These are phyloP conservation scores for fission yeast (Schizosaccharomyces pombe) DNA, from an alignment of 805 yeast genomes.

Conservation along the genomic window ASM294v3 CU329670.1:5307001-5307500, in stretches of 20 bases:
- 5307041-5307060: no score
- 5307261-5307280: constrained; percentile 11
- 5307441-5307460: constrained; percentile 18
- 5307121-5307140: background rate
- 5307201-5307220: background rate
- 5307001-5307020: no score
- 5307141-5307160: background rate
- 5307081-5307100: no score
- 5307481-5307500: constrained; percentile 13
- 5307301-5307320: constrained; percentile 4
- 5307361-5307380: background rate
- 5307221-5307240: constrained; percentile 17
- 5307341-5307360: constrained; percentile 5
- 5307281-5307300: constrained; percentile 13
- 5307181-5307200: background rate
- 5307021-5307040: no score
- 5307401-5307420: constrained; percentile 1
- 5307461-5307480: constrained; percentile 16
- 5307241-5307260: constrained; percentile 17
- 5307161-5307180: background rate
- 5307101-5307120: background rate
- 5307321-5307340: constrained; percentile 3
- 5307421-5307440: constrained; percentile 15
- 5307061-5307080: no score
- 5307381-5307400: constrained; percentile 2